Evolutionary conservation across 108 stramenopile species (phyloP).

Genomic region (Aurantiochytrium sp.): DNA sequence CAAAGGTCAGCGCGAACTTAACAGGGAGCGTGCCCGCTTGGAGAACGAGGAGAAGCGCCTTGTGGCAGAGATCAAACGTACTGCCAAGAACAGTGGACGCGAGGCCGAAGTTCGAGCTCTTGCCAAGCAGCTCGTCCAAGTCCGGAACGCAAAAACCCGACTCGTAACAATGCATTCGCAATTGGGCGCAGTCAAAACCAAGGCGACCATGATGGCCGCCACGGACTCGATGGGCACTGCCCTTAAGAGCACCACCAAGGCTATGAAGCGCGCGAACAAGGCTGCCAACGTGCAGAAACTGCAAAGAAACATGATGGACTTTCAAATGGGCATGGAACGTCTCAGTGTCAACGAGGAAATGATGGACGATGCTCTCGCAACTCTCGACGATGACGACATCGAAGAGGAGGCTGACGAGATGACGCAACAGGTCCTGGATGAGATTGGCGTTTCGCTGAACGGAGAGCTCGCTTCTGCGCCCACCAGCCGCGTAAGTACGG

Average conservation of each 20-base stretch:
- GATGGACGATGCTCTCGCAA: conserved; percentile 20
- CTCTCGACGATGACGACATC: conserved; percentile 13
- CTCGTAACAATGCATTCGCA: neutral
- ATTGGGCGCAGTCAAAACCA: neutral
- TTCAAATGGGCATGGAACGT: neutral
- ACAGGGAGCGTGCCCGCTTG: neutral
- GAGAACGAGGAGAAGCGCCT: neutral
- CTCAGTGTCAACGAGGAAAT: conserved; percentile 21
- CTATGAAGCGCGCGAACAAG: neutral
- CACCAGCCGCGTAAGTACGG: neutral
- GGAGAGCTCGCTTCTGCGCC: neutral
- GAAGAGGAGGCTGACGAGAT: conserved; percentile 28
- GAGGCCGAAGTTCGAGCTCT: neutral
- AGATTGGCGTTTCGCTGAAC: conserved; percentile 8
- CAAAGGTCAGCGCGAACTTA: neutral
- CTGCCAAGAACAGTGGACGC: neutral
- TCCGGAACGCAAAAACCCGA: neutral
- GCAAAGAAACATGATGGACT: neutral
- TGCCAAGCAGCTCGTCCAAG: conserved; percentile 24
- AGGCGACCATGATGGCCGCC: conserved; percentile 17
- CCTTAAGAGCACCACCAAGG: neutral
- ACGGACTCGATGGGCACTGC: neutral
- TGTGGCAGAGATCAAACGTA: conserved; percentile 19
- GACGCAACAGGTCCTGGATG: conserved; percentile 1
- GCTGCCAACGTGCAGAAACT: neutral